Base-by-base conservation (phyloP, 2,329 filamentous ascomycete genomes). In the Xylariales sp. region DNA sequence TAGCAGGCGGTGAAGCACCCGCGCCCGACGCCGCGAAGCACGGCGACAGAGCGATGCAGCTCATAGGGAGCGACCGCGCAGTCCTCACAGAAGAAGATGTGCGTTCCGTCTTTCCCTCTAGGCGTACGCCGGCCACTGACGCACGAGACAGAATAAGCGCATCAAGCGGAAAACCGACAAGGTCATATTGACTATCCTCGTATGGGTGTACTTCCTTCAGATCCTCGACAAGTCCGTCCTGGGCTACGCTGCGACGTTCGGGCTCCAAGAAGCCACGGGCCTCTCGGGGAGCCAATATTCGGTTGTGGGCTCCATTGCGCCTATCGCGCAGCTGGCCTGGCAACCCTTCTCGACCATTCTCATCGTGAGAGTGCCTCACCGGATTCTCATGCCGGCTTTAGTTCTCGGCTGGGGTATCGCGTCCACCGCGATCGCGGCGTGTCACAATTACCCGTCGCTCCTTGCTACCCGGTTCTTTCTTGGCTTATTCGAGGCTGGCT, bases 131-230 rank as follows among this genome's bases (percentile, higher is more conserved):
- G 28, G 8, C 18, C n/a, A n/a, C 43, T 54, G 23, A 62, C 46
- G 9, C 28, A n/a, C 28, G 36, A 56, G 14, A 50, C 43, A 72
- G 71, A 67, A 73, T 41, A 67, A 64, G 52, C 68, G 71, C 49
- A 73, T 73, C 65, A 63, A 18, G 50, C 65, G 68, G 12, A 61
- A 68, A 56, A 83, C 83, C 67, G 82, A 84, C 72, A 64, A 77
- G 32, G 79, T 79, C 8, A 76, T 84, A 30, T 77, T 83, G 7
- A 77, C 80, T 1, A 75, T 84, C 58, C 84, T 91, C 65, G 80
- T 90, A 10, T 82, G 83, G 6, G 86, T 89, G 23, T 91, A 90
- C 77, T 90, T 88, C 73, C 81, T 90, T 0, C 89, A 91, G 70
- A 85, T 84, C 10, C 80, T 90, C 5, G 89, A 90, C 79, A 91